Conservation (phyloP, 1,284 basidiomycete genomes). For the Marasmius tenuissimus region DNA sequence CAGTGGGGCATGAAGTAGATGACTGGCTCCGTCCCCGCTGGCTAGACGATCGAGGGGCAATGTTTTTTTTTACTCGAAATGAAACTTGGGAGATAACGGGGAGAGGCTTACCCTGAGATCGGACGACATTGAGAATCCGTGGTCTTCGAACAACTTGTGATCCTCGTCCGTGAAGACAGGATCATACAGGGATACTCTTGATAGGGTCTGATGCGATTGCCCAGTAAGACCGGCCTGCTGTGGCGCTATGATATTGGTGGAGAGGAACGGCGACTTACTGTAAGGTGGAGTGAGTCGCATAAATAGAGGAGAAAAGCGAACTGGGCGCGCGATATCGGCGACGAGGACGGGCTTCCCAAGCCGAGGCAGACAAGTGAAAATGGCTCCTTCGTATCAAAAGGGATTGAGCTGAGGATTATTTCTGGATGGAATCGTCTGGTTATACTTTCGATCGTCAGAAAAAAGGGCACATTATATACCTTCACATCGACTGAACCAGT, state of each 20-base stretch:
- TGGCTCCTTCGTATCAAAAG: neutral
- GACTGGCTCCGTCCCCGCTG: constrained; percentile 44
- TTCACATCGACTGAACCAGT: constrained; percentile 46
- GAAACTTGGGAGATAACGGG: constrained; percentile 36
- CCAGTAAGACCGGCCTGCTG: neutral
- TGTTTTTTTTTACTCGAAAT: constrained; percentile 3
- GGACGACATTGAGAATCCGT: constrained; percentile 47
- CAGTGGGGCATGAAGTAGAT: constrained; percentile 79
- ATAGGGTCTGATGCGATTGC: neutral
- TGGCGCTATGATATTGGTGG: neutral
- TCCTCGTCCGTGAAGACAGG: constrained; percentile 69
- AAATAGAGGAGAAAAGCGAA: constrained; percentile 62
- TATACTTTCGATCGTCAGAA: neutral
- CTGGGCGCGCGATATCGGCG: constrained; percentile 62
- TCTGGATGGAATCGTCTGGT: neutral
- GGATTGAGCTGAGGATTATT: neutral
- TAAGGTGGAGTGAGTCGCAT: constrained; percentile 48
- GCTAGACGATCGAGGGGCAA: constrained; percentile 28
- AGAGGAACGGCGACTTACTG: constrained; percentile 42
- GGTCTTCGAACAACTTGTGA: constrained; percentile 44
- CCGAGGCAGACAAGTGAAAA: constrained; percentile 56
- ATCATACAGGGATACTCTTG: constrained; percentile 51
- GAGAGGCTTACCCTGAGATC: constrained; percentile 37
- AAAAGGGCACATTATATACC: constrained; percentile 28
- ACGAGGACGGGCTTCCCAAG: constrained; percentile 64